Evolutionary conservation across 192 early-diverging fungal species (phyloP).

Genomic region (Glomus cerebriforme): DNA sequence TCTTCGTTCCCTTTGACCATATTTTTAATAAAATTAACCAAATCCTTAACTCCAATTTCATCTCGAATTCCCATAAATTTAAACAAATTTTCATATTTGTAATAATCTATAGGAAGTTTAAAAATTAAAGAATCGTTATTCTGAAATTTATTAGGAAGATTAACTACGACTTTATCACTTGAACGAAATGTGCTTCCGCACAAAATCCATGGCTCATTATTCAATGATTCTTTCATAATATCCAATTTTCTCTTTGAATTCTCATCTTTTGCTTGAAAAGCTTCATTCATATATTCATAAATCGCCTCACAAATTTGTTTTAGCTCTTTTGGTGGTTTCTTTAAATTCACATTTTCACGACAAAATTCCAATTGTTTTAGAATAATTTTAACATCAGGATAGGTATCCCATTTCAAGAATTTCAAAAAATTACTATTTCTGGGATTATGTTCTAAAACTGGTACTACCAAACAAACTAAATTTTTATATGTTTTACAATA

Average conservation of each 20-base stretch:
- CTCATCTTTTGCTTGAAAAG: background rate
- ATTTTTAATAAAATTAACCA: background rate
- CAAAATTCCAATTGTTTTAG: background rate
- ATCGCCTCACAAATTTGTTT: background rate
- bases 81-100: background rate
- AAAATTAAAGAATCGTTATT: background rate
- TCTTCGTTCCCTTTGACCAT: background rate
- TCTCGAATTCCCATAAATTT: background rate
- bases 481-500: background rate
- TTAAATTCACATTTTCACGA: background rate
- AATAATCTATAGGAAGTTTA: background rate
- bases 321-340: background rate
- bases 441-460: background rate
- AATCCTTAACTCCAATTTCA: background rate
- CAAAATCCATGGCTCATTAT: background rate
- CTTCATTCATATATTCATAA: constrained; percentile 1
- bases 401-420: background rate
- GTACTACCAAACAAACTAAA: background rate
- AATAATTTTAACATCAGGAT: background rate
- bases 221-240: background rate
- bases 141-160: background rate
- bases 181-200: background rate
- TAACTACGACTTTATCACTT: background rate
- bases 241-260: background rate
- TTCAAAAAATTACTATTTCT: background rate